Evolutionary conservation across 2,329 filamentous ascomycete genomes (phyloP), one percentile per base, ranked within the genome.

Genomic region (Aspergillus glaucus): DNA sequence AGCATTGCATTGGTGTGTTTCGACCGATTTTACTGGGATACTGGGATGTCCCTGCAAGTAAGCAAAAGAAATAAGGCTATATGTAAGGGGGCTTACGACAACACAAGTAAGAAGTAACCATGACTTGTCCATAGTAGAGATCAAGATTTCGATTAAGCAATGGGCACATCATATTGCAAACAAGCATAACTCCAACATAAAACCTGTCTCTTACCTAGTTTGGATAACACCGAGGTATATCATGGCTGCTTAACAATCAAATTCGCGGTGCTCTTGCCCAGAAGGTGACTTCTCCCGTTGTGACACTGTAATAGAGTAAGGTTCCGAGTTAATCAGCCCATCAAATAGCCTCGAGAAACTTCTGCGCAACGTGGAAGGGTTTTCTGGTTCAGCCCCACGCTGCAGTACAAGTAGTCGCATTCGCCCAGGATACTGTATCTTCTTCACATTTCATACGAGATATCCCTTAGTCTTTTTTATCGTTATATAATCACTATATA

Each of bases 261-360:
- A 2, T 10, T 26, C n/a, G 53, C 62, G 62, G 63, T 55, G 46
- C 37, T 61, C 52, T 48, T 62, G 44, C 61, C 62, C 43, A 57
- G 55, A 60, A 57, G 39, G 60, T 54, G 54, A 10, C 10, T 30
- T 52, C 44, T 46, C 41, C 60, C 59, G 60, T 57, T 52, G 57
- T 30, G 12, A 30, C 26, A 30, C 26, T 12, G 26, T 30, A 55
- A 24, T 28, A 43, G 43, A 45, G 50, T 30, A 30, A 50, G 43
- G 26, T 51, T 43, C 44, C 46, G 49, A 17, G 37, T 44, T 17
- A 9, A 9, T 5, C 9, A 30, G 10, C 10, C 24, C 26, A 28
- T 6, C 22, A 28, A 10, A 4, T 4, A 28, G 51, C 17, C 58
- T 61, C 50, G 54, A 61, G 60, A 59, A 62, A 44, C 54, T 62